Evolutionary conservation across 352 stramenopile genomes (phyloP).

Genomic region (Pythium rishiriense): DNA sequence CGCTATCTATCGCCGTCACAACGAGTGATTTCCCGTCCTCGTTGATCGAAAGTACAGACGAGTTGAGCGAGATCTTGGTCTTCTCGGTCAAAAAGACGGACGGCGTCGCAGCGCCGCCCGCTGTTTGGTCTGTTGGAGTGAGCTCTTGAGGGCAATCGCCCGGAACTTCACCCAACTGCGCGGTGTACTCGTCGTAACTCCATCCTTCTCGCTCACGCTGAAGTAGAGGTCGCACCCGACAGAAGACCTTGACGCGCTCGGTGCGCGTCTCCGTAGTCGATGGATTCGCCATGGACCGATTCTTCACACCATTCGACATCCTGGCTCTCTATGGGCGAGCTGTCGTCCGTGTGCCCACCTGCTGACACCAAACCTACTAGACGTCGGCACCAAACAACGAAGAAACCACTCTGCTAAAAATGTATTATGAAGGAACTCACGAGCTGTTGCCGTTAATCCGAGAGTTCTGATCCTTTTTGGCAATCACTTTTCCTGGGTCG

Average conservation of each 20-base stretch:
- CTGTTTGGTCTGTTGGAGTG: not conserved
- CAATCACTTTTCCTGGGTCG: too few relatives aligned
- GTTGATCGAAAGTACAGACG: conserved; percentile 6
- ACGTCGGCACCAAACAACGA: too few relatives aligned
- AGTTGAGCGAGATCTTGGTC: conserved; percentile 7
- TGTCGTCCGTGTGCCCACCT: not conserved
- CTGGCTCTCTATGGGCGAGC: not conserved
- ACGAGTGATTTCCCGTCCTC: conserved; percentile 15
- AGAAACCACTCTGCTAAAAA: not conserved
- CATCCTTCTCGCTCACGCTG: conserved; percentile 59
- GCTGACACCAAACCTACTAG: too few relatives aligned
- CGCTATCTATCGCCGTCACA: conserved; percentile 17
- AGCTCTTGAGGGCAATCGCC: conserved; percentile 12
- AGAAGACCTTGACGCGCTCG: conserved; percentile 75
- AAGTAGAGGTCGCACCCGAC: conserved; percentile 58
- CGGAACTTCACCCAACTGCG: conserved; percentile 27
- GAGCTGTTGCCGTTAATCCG: too few relatives aligned
- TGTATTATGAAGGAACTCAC: not conserved
- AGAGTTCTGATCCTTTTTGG: too few relatives aligned
- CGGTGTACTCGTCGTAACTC: conserved; percentile 57
- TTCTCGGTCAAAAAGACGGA: conserved; percentile 67
- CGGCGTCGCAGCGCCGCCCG: conserved; percentile 27
- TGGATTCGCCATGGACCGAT: not conserved
- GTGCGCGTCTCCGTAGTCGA: not conserved
- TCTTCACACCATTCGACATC: not conserved